Evolutionary conservation across 371 early-diverging fungal species (phyloP).

Genomic region (Choanephora cucurbitarum): DNA sequence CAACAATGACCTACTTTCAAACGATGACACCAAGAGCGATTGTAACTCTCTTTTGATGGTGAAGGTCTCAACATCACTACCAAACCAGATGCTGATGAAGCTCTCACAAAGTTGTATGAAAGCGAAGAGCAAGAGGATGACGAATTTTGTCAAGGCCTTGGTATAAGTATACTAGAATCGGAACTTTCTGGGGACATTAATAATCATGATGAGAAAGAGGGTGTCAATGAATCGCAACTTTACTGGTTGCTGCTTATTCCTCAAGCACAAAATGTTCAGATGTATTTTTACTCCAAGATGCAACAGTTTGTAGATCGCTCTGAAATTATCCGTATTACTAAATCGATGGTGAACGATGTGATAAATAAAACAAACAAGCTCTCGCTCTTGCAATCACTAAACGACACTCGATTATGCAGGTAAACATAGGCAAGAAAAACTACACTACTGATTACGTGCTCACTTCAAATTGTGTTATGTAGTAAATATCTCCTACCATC

Average conservation of each 20-base stretch:
- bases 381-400: slow-evolving; percentile 64
- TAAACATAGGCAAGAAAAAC: slow-evolving; percentile 19
- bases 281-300: slow-evolving; percentile 74
- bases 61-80: slow-evolving; percentile 23
- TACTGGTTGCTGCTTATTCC: slow-evolving; percentile 76
- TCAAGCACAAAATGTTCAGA: slow-evolving; percentile 52
- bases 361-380: slow-evolving; percentile 71
- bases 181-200: slow-evolving; percentile 25
- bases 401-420: slow-evolving; percentile 71
- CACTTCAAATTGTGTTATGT: neutral
- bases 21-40: neutral
- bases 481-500: slow-evolving; percentile 72
- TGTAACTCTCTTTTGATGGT: slow-evolving; percentile 14
- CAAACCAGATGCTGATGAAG: neutral
- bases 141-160: slow-evolving; percentile 51
- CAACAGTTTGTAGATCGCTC: slow-evolving; percentile 58
- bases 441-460: no score
- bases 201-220: slow-evolving; percentile 1
- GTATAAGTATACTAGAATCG: slow-evolving; percentile 45
- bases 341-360: slow-evolving; percentile 59
- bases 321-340: slow-evolving; percentile 58
- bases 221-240: slow-evolving; percentile 28
- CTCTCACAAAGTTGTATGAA: neutral
- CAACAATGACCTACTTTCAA: neutral
- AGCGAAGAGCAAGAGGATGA: slow-evolving; percentile 23